phyloP scores from a whole-genome alignment of 2,329 filamentous ascomycete genomes.

The Alternaria solani region DNA sequence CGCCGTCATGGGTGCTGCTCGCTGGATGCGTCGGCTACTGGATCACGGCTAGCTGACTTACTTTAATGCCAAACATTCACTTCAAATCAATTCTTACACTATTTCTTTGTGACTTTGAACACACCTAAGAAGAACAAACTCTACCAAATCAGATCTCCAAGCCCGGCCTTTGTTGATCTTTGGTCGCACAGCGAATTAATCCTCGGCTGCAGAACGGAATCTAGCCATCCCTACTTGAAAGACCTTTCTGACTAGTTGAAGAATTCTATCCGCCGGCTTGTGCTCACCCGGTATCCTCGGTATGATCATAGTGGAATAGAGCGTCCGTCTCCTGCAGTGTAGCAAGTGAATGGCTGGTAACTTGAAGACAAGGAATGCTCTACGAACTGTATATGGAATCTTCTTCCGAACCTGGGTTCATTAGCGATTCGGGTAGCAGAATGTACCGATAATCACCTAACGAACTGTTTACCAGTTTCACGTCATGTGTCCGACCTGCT shows the following conservation, averaged over 20 bases:
- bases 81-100: neutral
- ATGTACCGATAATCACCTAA: too few relatives aligned
- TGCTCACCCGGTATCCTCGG: neutral
- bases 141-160: neutral
- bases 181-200: neutral
- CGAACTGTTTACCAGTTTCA: neutral
- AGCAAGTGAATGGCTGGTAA: too few relatives aligned
- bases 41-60: neutral
- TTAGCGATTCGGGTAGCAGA: neutral
- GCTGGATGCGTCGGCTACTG: neutral
- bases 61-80: constrained; percentile 8
- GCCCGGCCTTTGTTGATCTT: neutral
- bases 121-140: neutral
- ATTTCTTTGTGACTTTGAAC: neutral
- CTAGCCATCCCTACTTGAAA: neutral
- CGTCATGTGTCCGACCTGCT: neutral
- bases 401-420: neutral
- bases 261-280: neutral
- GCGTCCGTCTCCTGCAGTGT: too few relatives aligned
- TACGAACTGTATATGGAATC: neutral
- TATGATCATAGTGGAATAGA: too few relatives aligned
- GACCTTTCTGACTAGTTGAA: neutral
- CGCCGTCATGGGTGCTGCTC: neutral
- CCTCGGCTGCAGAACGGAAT: neutral
- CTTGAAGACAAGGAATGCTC: neutral